Evolutionary conservation across 2,329 filamentous ascomycete genomes (phyloP), one percentile per base, ranked within the genome.

Genomic region (Trichothecium sympodiale): DNA sequence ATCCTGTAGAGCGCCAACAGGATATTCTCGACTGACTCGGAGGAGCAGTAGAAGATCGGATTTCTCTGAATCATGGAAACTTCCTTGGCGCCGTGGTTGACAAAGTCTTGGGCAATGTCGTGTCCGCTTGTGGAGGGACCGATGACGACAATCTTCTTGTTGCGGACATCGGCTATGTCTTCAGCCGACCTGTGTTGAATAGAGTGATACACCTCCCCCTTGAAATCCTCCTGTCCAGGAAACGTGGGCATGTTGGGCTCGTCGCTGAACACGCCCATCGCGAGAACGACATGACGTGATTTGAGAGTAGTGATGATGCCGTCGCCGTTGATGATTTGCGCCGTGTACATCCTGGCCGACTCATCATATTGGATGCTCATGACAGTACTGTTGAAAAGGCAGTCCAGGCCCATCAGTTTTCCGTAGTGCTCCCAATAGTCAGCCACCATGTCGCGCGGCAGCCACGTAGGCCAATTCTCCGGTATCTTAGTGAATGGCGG

Each of bases 61-160:
- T 57, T 55, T 8, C 69, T 64, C 48, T 75, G 70, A 2, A 75
- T 45, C 61, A 75, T 67, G 4, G 67, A 69, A 3, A 72, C 66
- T 15, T 60, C 43, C 15, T 20, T 9, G 5, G 64, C 63, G 2
- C 68, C 68, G 25, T 63, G 59, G 34, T 69, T 58, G 33, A 60
- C 57, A 41, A 60, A 70, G 43, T 70, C 62, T 43, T 69, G 62
- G 0, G 65, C 64, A 33, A 70, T 65, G 35, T 70, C 66, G 37
- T 70, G 65, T 0, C 58, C 64, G 39, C 61, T 65, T 37, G 66
- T 70, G 12, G 65, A 63, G 2, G 62, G 61, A 3, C 67, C 67
- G 4, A 71, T 56, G 4, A 71, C 59, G 3, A 67, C 50, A 1
- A 67, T 61, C 32, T 58, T 64, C 46, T 68, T 69, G 3, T 38